Base-by-base conservation (phyloP, 139 green algal species). In the Auxenochlorella protothecoides region DNA sequence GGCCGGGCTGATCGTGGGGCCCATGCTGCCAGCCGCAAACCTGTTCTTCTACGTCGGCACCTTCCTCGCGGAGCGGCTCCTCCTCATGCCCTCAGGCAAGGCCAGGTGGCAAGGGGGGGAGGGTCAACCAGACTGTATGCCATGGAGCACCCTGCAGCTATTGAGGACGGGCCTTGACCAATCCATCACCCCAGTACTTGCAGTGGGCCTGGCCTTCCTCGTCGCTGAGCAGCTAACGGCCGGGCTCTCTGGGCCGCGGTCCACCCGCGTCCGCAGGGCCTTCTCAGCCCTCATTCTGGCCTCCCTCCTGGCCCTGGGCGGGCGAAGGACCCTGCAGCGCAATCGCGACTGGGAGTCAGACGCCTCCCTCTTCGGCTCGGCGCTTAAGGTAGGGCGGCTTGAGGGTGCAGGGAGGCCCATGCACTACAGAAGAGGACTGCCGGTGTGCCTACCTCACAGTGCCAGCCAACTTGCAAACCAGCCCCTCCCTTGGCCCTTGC, bases 31-130 rank as follows among this genome's bases (percentile, higher is more conserved):
- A 0, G 86, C 89, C 12, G 88, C 88, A 53, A 93, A 95, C 63
- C 69, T 91, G 14, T 73, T 94, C 11, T 92, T 95, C 68, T 93
- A 89, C 63, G 88, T 93, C 27, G 89, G 89, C 5, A 95, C 89
- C 0, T 92, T 89, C 79, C 91, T 94, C 6, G 82, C 84, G 0
- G 89, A 95, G 76, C 68, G 89, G 11, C 83, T 95, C 78, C 79
- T 95, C 61, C 93, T 93, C 78, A 65, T 91, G 12, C 89, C 89
- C 0, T 92, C 73, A 57, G 71, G 63, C 44, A 52, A 5, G 14
- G 12, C 66, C 10, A 53, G 7, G 13, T 44, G 4, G 7, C 9
- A 51, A 53, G 3, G 12, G 12, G 11, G 4, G 4, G 52, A 15
- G 6, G 6, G 9, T 15, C 65, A 4, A 6, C 13, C 4, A 59